Conservation (phyloP, 78 protist genomes). For the Chrysochromulina parva region DNA sequence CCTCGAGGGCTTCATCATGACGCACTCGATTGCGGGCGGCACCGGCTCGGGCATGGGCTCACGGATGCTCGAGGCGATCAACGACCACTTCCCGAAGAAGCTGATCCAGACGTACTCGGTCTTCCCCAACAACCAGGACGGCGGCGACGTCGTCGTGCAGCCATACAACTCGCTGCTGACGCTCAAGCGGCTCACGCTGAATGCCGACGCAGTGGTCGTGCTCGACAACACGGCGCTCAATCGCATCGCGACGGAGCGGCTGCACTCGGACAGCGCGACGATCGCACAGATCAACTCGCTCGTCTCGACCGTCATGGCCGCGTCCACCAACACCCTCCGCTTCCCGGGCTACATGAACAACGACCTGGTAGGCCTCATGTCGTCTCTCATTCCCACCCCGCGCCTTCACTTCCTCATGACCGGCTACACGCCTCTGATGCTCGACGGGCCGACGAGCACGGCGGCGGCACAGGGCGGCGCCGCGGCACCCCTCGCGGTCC, state of each 20-base stretch:
- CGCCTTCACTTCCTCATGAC: constrained; percentile 99
- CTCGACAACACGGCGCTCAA: constrained; percentile 97
- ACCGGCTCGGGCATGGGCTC: constrained; percentile 98
- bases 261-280: constrained; percentile 81
- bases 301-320: constrained; percentile 96
- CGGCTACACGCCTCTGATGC: constrained; percentile 40
- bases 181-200: constrained; percentile 84
- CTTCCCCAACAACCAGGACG: constrained; percentile 50
- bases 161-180: constrained; percentile 97
- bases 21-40: constrained; percentile 98
- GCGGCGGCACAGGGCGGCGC: background rate
- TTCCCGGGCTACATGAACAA: constrained; percentile 91
- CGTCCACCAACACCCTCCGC: constrained; percentile 95
- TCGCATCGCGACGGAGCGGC: constrained; percentile 87
- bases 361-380: constrained; percentile 93
- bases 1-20: constrained; percentile 87
- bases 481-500: constrained; percentile 53
- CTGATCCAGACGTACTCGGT: constrained; percentile 97
- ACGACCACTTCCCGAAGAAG: constrained; percentile 96
- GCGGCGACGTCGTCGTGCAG: constrained; percentile 92
- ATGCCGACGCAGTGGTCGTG: constrained; percentile 92
- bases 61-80: constrained; percentile 85
- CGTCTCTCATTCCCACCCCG: constrained; percentile 99
- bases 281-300: constrained; percentile 41
- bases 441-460: constrained; percentile 46